Evolutionary conservation across 306 rosid genomes (phyloP).

Genomic region (Begonia masoniana): DNA sequence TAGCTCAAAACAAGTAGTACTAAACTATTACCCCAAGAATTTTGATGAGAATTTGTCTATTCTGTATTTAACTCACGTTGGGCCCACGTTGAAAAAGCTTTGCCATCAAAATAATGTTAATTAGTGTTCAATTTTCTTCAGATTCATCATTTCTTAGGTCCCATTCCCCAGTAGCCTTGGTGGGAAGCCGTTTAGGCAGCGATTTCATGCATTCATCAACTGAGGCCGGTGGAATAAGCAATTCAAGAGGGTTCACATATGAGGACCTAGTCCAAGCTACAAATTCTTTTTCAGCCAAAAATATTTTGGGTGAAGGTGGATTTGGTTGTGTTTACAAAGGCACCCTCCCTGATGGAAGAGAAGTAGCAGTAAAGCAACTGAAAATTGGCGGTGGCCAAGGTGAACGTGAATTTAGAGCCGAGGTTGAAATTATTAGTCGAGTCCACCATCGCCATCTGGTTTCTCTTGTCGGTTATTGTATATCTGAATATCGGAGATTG

Average conservation of each 20-base stretch:
- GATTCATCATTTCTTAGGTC: conserved; percentile 66
- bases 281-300: conserved; percentile 47
- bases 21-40: too few relatives aligned
- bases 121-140: conserved; percentile 22
- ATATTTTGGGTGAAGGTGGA: conserved; percentile 95
- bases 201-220: conserved; percentile 52
- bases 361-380: conserved; percentile 87
- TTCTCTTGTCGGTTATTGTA: conserved; percentile 92
- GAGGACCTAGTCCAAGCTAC: conserved; percentile 86
- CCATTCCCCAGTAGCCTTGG: conserved; percentile 40
- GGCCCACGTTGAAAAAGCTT: not conserved
- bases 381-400: conserved; percentile 94
- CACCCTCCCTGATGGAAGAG: conserved; percentile 65
- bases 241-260: conserved; percentile 65
- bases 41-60: too few relatives aligned
- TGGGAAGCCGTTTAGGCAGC: conserved; percentile 42
- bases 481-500: conserved; percentile 77
- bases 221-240: conserved; percentile 54
- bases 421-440: conserved; percentile 91
- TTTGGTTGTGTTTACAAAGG: conserved; percentile 99
- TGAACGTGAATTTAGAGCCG: conserved; percentile 96
- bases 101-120: conserved; percentile 10
- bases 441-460: conserved; percentile 98
- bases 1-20: too few relatives aligned
- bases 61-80: too few relatives aligned